These are phyloP conservation scores for Irpex rosettiformis DNA, from an alignment of 1,284 basidiomycete species.

Conservation along the genomic window DNA sequence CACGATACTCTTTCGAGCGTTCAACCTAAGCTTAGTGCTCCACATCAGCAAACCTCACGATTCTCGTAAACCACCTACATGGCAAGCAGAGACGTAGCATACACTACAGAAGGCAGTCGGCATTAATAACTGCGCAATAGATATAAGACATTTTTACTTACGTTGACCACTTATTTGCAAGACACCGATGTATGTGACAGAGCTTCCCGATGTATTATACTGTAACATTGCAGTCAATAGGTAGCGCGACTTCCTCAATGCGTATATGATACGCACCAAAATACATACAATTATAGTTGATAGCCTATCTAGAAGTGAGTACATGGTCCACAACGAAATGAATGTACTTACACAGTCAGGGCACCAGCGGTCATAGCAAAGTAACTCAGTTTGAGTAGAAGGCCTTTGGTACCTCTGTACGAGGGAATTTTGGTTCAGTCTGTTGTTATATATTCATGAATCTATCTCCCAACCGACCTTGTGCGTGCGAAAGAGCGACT, in stretches of 20 bases:
- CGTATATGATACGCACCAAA: neutral
- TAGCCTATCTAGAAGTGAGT: neutral
- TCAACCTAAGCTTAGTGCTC: neutral
- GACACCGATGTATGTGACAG: neutral
- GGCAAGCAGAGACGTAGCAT: neutral
- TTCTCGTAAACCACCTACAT: neutral
- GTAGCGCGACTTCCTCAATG: too few relatives aligned
- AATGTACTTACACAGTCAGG: neutral
- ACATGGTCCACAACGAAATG: neutral
- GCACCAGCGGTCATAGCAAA: neutral
- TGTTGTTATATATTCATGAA: too few relatives aligned
- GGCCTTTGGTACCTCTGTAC: neutral
- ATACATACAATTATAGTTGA: neutral
- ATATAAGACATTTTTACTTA: neutral
- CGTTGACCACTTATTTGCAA: neutral
- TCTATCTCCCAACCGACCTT: too few relatives aligned
- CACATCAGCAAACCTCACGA: neutral
- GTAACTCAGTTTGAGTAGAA: neutral
- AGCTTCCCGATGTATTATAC: neutral
- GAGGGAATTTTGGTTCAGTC: too few relatives aligned
- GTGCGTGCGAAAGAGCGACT: neutral
- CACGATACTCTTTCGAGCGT: neutral
- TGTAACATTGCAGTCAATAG: too few relatives aligned
- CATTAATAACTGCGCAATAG: neutral
- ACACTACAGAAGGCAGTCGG: neutral